Percentiles rank a stretch among this genome's conserved stretches.
Conservation (phyloP, 257 asterid genomes). For the Jacaranda copaia region DNA sequence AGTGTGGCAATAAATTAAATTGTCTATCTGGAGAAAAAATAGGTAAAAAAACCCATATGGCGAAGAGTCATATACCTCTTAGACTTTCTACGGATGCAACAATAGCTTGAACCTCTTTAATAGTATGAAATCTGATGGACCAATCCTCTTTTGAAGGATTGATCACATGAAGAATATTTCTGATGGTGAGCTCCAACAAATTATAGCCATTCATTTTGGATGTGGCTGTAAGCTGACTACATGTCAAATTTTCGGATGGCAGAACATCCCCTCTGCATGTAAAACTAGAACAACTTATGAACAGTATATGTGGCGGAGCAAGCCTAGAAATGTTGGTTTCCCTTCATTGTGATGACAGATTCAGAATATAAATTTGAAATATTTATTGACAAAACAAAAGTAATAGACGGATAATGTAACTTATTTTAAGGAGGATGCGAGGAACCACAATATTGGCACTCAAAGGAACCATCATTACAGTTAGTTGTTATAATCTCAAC, state of each 20-base stretch:
- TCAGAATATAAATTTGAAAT: not conserved
- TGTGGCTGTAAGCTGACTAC: constrained; percentile 32
- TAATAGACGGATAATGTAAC: not conserved
- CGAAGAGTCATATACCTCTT: constrained; percentile 64
- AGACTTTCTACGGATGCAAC: constrained; percentile 70
- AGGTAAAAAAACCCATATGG: constrained; percentile 21
- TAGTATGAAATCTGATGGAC: constrained; percentile 57
- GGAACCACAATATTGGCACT: not conserved
- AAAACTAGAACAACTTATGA: constrained; percentile 8
- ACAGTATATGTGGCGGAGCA: constrained; percentile 11
- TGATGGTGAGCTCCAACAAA: constrained; percentile 60
- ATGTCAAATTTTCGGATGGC: constrained; percentile 31
- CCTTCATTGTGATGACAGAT: constrained; percentile 12
- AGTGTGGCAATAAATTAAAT: not conserved
- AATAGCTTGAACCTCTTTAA: constrained; percentile 63
- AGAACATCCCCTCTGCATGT: constrained; percentile 48
- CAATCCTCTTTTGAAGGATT: constrained; percentile 76
- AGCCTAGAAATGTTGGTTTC: not conserved
- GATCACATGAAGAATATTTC: constrained; percentile 56
- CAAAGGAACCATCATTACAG: not conserved
- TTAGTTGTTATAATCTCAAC: constrained; percentile 5
- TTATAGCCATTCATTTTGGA: constrained; percentile 56
- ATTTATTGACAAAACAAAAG: not conserved
- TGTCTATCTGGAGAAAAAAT: not conserved
- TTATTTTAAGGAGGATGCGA: not conserved